These are phyloP conservation scores for Sporothrix schenckii DNA, from an alignment of 2,329 filamentous ascomycete species.

Conservation along the genomic window DNA sequence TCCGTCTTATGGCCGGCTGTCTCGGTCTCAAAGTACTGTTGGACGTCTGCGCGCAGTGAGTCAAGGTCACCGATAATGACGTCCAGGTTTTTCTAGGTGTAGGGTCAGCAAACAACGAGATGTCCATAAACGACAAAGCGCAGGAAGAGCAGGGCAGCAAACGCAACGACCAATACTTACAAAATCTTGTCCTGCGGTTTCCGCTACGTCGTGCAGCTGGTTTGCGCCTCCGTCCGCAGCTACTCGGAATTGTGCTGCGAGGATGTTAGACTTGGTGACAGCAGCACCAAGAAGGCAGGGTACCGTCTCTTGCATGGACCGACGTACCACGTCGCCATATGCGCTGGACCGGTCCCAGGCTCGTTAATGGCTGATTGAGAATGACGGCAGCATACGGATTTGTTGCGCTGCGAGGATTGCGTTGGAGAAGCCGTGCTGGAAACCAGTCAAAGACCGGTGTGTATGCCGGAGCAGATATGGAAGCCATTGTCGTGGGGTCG, in stretches of 20 bases:
- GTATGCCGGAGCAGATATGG: neutral
- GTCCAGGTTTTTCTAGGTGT: slow-evolving; percentile 53
- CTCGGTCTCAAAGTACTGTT: slow-evolving; percentile 62
- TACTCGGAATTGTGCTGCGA: slow-evolving; percentile 49
- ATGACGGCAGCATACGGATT: slow-evolving; percentile 51
- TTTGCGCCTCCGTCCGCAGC: slow-evolving; percentile 95
- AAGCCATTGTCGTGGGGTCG: slow-evolving; percentile 23
- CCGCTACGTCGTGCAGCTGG: slow-evolving; percentile 57
- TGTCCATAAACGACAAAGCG: neutral
- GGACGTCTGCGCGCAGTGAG: slow-evolving; percentile 67
- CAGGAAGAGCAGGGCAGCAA: neutral
- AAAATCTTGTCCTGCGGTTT: slow-evolving; percentile 39
- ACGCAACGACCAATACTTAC: slow-evolving; percentile 42
- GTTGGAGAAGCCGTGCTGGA: slow-evolving; percentile 37
- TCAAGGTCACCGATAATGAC: slow-evolving; percentile 90
- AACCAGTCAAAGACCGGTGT: slow-evolving; percentile 37
- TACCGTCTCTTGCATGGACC: neutral
- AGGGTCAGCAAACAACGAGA: neutral
- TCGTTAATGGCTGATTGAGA: slow-evolving; percentile 56
- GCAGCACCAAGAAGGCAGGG: neutral
- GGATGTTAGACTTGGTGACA: neutral
- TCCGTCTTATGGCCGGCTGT: slow-evolving; percentile 52
- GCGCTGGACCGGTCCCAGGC: slow-evolving; percentile 52
- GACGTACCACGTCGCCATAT: slow-evolving; percentile 54
- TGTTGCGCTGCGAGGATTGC: slow-evolving; percentile 2